A percentile compares a stretch with the other conserved stretches of the same genome.
phyloP scores from a whole-genome alignment of 129 eudicot genomes.

The Artemisia annua region DNA sequence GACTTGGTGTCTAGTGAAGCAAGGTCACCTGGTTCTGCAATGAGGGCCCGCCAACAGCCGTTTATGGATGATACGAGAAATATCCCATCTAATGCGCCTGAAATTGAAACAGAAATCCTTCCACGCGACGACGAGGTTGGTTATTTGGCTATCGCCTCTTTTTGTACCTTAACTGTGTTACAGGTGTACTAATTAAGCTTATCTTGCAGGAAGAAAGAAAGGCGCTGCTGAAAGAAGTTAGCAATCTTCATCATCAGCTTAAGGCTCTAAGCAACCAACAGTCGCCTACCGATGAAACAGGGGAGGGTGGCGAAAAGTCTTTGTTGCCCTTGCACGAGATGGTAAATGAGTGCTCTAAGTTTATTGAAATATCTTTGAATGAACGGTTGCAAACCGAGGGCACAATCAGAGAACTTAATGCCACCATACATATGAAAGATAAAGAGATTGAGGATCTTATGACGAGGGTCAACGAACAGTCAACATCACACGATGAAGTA shows the following conservation, averaged over 20 bases:
- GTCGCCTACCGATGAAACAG: constrained; percentile 24
- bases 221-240: constrained; percentile 44
- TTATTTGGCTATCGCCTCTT: constrained; percentile 26
- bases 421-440: constrained; percentile 47
- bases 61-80: constrained; percentile 32
- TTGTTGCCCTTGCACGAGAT: constrained; percentile 49
- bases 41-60: constrained; percentile 28
- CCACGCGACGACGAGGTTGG: constrained; percentile 61
- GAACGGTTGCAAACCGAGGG: constrained; percentile 42
- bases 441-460: constrained; percentile 63
- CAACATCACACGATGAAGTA: constrained; percentile 40
- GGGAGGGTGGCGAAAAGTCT: constrained; percentile 34
- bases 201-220: constrained; percentile 72
- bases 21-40: constrained; percentile 32
- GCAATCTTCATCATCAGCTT: constrained; percentile 47
- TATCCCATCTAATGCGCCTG: constrained; percentile 36
- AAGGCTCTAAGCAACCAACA: constrained; percentile 45
- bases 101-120: constrained; percentile 50
- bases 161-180: constrained; percentile 23
- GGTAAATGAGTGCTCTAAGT: constrained; percentile 57
- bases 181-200: constrained; percentile 17
- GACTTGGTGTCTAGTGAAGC: constrained; percentile 51
- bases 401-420: constrained; percentile 47
- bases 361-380: constrained; percentile 41
- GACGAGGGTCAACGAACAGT: constrained; percentile 44